Evolutionary conservation across 2,329 filamentous ascomycete species (phyloP).

Genomic region (Aureobasidium sp.): DNA sequence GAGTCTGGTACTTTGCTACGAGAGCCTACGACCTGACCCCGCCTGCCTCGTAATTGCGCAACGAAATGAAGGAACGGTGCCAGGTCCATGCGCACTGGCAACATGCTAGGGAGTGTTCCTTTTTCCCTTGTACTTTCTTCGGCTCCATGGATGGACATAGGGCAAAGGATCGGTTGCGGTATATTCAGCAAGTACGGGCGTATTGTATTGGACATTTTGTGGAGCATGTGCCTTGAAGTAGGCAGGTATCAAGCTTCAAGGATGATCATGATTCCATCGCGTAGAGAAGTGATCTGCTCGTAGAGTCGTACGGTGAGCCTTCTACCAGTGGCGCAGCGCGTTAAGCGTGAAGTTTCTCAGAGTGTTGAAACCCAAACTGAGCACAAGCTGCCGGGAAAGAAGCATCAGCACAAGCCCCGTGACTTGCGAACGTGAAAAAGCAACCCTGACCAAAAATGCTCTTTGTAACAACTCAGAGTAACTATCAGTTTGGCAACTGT

Average conservation of each 20-base stretch:
- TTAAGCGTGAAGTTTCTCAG: constrained; percentile 6
- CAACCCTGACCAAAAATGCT: background rate
- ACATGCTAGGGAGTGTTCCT: background rate
- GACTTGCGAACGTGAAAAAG: background rate
- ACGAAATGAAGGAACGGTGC: background rate
- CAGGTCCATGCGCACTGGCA: background rate
- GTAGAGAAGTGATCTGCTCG: constrained; percentile 9
- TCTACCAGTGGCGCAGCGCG: constrained; percentile 7
- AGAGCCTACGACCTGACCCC: background rate
- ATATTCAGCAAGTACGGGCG: background rate
- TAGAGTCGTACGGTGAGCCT: background rate
- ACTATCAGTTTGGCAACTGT: background rate
- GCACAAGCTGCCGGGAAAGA: constrained; percentile 1
- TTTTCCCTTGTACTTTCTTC: background rate
- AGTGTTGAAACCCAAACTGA: constrained; percentile 11
- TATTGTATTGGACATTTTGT: background rate
- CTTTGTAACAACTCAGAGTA: background rate
- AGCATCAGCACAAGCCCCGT: background rate
- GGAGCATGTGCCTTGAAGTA: background rate
- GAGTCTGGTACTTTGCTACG: background rate
- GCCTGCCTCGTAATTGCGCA: background rate
- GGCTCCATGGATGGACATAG: background rate
- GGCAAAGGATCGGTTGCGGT: background rate
- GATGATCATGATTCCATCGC: constrained; percentile 1
- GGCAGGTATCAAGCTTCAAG: background rate